A percentile compares a stretch with the other conserved stretches of the same genome.
Conservation (phyloP, 768 basidiomycete genomes). For the Calocybe gangraenosa region DNA sequence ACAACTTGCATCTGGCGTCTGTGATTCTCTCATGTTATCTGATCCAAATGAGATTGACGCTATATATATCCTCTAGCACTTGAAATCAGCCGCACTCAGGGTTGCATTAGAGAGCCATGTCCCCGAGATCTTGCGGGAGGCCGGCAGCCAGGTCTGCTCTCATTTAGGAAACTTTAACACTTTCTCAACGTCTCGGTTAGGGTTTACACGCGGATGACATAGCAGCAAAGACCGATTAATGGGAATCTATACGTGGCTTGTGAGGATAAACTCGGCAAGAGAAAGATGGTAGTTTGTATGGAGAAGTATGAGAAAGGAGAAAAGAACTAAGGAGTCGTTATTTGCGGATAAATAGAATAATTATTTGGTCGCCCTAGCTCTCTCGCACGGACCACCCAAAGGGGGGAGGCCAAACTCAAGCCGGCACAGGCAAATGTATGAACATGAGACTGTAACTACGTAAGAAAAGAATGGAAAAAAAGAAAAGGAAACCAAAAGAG, state of each 20-base stretch:
- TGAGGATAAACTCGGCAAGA: slow-evolving; percentile 35
- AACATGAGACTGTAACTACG: too few relatives aligned
- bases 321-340: too few relatives aligned
- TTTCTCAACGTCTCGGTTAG: slow-evolving; percentile 10
- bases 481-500: too few relatives aligned
- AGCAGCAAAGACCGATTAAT: slow-evolving; percentile 23
- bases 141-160: slow-evolving; percentile 23
- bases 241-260: slow-evolving; percentile 24
- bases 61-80: slow-evolving; percentile 13
- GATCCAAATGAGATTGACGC: neutral
- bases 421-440: too few relatives aligned
- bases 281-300: too few relatives aligned
- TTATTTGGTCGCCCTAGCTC: too few relatives aligned
- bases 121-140: slow-evolving; percentile 30
- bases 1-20: slow-evolving; percentile 19
- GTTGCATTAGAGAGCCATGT: slow-evolving; percentile 21
- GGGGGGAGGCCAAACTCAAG: too few relatives aligned
- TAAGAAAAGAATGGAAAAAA: too few relatives aligned
- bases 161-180: neutral
- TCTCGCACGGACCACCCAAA: too few relatives aligned
- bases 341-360: too few relatives aligned
- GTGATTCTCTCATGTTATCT: slow-evolving; percentile 1
- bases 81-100: slow-evolving; percentile 20
- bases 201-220: slow-evolving; percentile 36
- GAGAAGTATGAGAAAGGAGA: too few relatives aligned